A percentile compares a stretch with the other conserved stretches of the same genome.
Conservation (phyloP, 805 yeast species). For the Lipomyces kockii region DNA sequence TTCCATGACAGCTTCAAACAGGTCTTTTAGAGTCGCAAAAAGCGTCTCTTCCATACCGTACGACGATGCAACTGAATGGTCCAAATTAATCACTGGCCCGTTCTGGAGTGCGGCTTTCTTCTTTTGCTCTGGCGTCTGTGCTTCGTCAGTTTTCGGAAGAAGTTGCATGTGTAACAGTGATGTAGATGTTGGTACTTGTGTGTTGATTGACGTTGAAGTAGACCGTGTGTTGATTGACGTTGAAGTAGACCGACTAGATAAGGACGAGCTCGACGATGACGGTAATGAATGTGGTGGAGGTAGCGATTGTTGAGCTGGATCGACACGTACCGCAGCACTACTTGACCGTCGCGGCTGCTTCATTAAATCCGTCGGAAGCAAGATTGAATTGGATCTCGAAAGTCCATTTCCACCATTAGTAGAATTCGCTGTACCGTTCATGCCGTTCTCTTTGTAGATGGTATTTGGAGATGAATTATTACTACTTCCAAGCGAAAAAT, state of each 20-base stretch:
- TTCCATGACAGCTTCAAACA: constrained; percentile 83
- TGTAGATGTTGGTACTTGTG: neutral
- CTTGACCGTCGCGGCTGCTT: neutral
- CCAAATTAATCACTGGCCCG: constrained; percentile 66
- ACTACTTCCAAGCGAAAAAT: constrained; percentile 11
- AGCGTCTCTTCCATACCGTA: constrained; percentile 58
- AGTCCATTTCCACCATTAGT: neutral
- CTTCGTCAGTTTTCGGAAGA: constrained; percentile 12
- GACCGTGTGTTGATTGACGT: neutral
- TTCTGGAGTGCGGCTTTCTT: constrained; percentile 22
- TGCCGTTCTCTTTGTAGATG: neutral
- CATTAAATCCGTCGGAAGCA: constrained; percentile 1
- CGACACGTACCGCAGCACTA: neutral
- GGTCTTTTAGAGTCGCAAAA: constrained; percentile 75
- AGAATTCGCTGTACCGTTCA: neutral
- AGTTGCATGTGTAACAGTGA: constrained; percentile 9
- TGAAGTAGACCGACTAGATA: neutral
- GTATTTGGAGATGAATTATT: neutral
- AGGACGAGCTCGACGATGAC: neutral
- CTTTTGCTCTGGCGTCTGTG: constrained; percentile 33
- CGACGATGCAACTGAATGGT: constrained; percentile 60
- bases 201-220: neutral
- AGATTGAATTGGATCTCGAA: neutral
- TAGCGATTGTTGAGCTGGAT: constrained; percentile 16
- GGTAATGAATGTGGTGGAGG: constrained; percentile 21